These are phyloP conservation scores for Prunus campanulata DNA, from an alignment of 306 rosid genomes.

Conservation along the genomic window DNA sequence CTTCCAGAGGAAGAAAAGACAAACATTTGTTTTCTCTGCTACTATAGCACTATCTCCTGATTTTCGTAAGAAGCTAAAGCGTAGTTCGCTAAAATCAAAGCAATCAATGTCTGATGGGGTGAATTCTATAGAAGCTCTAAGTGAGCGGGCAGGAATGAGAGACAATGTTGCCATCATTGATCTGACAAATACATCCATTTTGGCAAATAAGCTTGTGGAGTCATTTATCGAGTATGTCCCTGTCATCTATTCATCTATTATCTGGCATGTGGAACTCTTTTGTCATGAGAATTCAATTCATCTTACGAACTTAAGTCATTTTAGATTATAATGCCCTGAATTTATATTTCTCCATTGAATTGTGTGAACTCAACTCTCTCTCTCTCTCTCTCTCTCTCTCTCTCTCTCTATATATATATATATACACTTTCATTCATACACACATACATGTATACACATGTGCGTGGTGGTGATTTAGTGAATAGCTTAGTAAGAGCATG, in stretches of 20 bases:
- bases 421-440: neutral
- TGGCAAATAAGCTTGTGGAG: slow-evolving; percentile 84
- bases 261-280: slow-evolving; percentile 20
- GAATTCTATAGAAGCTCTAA: slow-evolving; percentile 80
- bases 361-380: neutral
- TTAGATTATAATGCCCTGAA: neutral
- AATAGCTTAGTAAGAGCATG: neutral
- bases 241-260: slow-evolving; percentile 7
- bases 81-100: slow-evolving; percentile 51
- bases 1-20: slow-evolving; percentile 83
- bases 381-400: neutral
- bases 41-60: slow-evolving; percentile 86
- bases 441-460: neutral
- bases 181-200: slow-evolving; percentile 68
- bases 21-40: slow-evolving; percentile 94
- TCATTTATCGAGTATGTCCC: slow-evolving; percentile 84
- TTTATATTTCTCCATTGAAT: neutral
- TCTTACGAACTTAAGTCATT: neutral
- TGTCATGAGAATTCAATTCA: slow-evolving; percentile 4
- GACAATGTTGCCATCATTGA: slow-evolving; percentile 86
- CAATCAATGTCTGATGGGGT: slow-evolving; percentile 56
- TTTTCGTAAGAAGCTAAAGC: slow-evolving; percentile 90
- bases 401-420: neutral
- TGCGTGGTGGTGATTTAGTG: neutral
- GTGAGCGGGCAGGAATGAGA: slow-evolving; percentile 90